Base-by-base conservation (phyloP, 2,329 filamentous ascomycete genomes). In the Rugonectria rugulosa region DNA sequence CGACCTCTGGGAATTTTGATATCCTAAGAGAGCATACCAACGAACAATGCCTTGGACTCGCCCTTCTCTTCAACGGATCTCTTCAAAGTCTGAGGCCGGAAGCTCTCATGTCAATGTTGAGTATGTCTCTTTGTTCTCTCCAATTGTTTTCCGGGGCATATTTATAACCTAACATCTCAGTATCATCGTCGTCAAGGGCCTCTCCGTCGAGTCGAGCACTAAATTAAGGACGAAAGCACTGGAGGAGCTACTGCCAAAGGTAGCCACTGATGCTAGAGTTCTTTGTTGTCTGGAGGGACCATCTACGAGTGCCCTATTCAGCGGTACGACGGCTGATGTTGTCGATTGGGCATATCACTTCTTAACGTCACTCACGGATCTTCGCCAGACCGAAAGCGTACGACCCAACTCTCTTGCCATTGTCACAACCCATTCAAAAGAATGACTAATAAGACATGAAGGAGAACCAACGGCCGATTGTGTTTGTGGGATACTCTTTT, bases 291-390 rank as follows among this genome's bases (percentile, higher is more conserved):
- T 23, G 31, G 19, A 26, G 5, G 36, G 26, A 11, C 34, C 21
- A 6, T 41, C 36, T 10, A 31, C 27, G 5, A 14, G 36, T 5
- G 14, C 19, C 2, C 10, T 49, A 9, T 49, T 49, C 27, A 6
- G 36, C 20, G 46, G 36, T 9, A 41, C 46, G 2, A 41, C 46
- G 15, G 46, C 46, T 9, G 46, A 49, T 11, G 32, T 49, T 5
- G 46, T 49, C 21, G 46, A 49, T n/a, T 49, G 46, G 46, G 37
- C 36, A 7, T 49, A 40, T 32, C 34, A 49, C 21, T 49, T 34
- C 7, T 31, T 49, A 12, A 34, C 17, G 24, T 38, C 32, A 7
- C 27, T 49, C 14, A 24, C 41, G 31, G 32, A 49, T 12, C 46
- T 41, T 23, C 46, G 46, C 10, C 37, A 31, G 26, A 34, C 14